These are phyloP conservation scores for Achlya hypogyna DNA, from an alignment of 352 stramenopile genomes.

Conservation along the genomic window DNA sequence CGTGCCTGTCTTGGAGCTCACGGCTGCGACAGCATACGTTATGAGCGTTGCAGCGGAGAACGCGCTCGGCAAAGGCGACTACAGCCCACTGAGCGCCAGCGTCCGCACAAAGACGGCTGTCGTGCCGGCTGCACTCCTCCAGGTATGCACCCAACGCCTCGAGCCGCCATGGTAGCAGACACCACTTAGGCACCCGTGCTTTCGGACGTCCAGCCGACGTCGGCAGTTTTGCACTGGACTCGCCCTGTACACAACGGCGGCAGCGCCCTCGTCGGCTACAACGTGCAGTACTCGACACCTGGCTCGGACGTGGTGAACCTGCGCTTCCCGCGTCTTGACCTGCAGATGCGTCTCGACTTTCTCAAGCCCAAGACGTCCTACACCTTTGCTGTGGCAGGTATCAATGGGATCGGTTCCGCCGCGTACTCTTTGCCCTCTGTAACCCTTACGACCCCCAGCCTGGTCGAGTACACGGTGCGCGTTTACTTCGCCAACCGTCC, in stretches of 20 bases:
- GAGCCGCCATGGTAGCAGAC: constrained; percentile 13
- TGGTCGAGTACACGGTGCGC: constrained; percentile 56
- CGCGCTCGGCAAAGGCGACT: constrained; percentile 29
- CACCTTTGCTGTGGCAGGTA: constrained; percentile 38
- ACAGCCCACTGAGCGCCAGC: constrained; percentile 32
- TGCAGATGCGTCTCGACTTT: constrained; percentile 32
- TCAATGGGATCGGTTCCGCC: constrained; percentile 35
- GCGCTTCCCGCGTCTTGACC: constrained; percentile 26
- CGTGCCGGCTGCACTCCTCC: constrained; percentile 24
- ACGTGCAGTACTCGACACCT: constrained; percentile 43
- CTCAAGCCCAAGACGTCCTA: constrained; percentile 49
- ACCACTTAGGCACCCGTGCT: constrained; percentile 23
- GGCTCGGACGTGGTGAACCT: constrained; percentile 28
- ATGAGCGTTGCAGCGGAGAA: constrained; percentile 38
- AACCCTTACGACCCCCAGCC: constrained; percentile 39
- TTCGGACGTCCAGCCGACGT: constrained; percentile 36
- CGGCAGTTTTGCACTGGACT: constrained; percentile 32
- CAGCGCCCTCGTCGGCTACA: constrained; percentile 30
- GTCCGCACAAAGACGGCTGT: constrained; percentile 33
- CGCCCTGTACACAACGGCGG: constrained; percentile 44
- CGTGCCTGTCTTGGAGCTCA: constrained; percentile 31
- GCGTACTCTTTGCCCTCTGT: constrained; percentile 32
- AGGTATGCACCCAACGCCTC: background rate
- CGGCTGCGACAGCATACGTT: constrained; percentile 37
- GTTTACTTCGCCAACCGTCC: constrained; percentile 45